These are phyloP conservation scores for Geranomyces variabilis DNA, from an alignment of 192 early-diverging fungal species.

Conservation along the genomic window DNA sequence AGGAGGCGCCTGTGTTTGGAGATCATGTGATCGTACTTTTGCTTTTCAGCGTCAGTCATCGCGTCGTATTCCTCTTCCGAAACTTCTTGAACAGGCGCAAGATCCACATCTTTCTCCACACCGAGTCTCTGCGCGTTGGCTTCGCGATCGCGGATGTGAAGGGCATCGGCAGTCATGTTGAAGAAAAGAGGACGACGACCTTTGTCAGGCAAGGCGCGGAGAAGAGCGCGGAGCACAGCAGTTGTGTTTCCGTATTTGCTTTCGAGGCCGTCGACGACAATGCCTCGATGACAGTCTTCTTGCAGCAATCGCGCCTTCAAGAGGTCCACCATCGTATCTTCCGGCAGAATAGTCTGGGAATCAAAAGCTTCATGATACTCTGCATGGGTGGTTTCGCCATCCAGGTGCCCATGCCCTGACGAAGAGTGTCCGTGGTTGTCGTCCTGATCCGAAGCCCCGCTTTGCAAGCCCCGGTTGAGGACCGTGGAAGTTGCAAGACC, in stretches of 20 bases:
- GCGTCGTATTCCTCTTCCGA: slow-evolving; percentile 62
- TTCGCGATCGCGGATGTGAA: slow-evolving; percentile 54
- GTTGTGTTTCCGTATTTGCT: slow-evolving; percentile 46
- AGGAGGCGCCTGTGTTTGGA: slow-evolving; percentile 46
- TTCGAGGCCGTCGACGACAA: slow-evolving; percentile 63
- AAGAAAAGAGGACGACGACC: slow-evolving; percentile 40
- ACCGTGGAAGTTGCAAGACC: neutral
- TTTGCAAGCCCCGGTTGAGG: neutral
- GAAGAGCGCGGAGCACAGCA: slow-evolving; percentile 41
- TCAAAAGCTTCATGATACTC: slow-evolving; percentile 34
- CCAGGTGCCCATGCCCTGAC: neutral
- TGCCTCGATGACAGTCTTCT: slow-evolving; percentile 46
- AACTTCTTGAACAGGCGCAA: slow-evolving; percentile 47
- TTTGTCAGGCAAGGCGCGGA: slow-evolving; percentile 43
- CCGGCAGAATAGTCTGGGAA: slow-evolving; percentile 36
- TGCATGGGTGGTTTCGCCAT: neutral
- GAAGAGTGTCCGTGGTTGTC: neutral
- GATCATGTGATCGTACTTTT: slow-evolving; percentile 50
- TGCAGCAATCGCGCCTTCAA: slow-evolving; percentile 38
- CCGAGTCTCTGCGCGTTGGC: slow-evolving; percentile 23
- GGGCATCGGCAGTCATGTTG: slow-evolving; percentile 43
- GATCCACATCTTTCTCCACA: slow-evolving; percentile 49
- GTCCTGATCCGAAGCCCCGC: neutral
- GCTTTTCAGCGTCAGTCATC: slow-evolving; percentile 49
- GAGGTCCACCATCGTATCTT: slow-evolving; percentile 49